Percentiles rank a stretch among this genome's conserved stretches.
phyloP scores from a whole-genome alignment of 139 green algal genomes.

The Picochlorum sp. region DNA sequence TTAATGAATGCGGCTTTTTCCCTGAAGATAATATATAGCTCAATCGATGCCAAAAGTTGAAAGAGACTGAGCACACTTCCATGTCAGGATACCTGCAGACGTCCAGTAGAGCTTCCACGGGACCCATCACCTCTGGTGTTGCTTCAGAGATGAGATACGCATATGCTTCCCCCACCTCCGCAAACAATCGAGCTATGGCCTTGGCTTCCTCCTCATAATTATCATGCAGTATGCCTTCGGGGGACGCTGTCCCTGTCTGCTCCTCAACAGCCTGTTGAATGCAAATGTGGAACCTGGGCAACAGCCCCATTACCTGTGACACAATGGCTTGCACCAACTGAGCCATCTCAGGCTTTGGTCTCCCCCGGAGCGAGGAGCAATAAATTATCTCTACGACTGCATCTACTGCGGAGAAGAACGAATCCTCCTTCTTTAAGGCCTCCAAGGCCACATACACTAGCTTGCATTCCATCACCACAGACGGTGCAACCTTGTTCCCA shows the following conservation, averaged over 20 bases:
- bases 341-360: slow-evolving; percentile 41
- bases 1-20: slow-evolving; percentile 20
- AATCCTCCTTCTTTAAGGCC: slow-evolving; percentile 39
- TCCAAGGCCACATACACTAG: slow-evolving; percentile 57
- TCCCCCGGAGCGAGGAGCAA: slow-evolving; percentile 17
- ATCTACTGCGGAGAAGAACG: slow-evolving; percentile 73
- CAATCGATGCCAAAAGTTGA: slow-evolving; percentile 88
- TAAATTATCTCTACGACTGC: slow-evolving; percentile 50
- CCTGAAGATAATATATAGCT: slow-evolving; percentile 29
- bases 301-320: slow-evolving; percentile 65
- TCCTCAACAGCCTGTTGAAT: slow-evolving; percentile 29
- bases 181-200: slow-evolving; percentile 86
- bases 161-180: slow-evolving; percentile 86
- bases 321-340: slow-evolving; percentile 65
- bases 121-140: slow-evolving; percentile 25
- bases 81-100: slow-evolving; percentile 72
- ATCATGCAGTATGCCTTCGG: slow-evolving; percentile 17
- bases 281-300: slow-evolving; percentile 53
- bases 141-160: slow-evolving; percentile 48
- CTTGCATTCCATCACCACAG: slow-evolving; percentile 11
- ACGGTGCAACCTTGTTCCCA: slow-evolving; percentile 9
- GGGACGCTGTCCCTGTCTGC: slow-evolving; percentile 4
- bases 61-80: slow-evolving; percentile 65
- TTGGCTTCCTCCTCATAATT: slow-evolving; percentile 80
- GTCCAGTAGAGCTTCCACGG: slow-evolving; percentile 81